Evolutionary conservation across 768 basidiomycete species (phyloP).

Genomic region (Cystofilobasidium ferigula): DNA sequence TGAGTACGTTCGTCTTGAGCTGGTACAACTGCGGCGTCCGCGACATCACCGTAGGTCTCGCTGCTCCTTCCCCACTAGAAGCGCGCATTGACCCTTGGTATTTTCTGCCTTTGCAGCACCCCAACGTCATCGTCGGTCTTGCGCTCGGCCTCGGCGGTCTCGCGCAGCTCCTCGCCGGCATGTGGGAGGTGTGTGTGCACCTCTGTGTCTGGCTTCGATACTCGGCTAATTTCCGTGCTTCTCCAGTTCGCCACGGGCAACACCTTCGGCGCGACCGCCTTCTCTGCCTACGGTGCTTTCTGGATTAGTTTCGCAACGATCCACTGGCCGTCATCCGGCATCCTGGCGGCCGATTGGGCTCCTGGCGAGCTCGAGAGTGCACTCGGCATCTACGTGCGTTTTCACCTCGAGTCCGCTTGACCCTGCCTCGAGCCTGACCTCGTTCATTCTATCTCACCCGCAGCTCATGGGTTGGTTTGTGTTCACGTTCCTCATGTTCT

Average conservation of each 20-base stretch:
- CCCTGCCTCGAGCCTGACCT: too few relatives aligned
- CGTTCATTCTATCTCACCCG: too few relatives aligned
- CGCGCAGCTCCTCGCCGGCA: slow-evolving; percentile 73
- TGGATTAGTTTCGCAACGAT: background rate
- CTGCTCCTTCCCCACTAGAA: background rate
- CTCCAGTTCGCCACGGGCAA: slow-evolving; percentile 41
- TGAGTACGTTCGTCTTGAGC: slow-evolving; percentile 68
- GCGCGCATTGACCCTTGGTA: background rate
- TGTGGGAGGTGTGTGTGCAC: slow-evolving; percentile 51
- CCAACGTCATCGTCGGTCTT: slow-evolving; percentile 76
- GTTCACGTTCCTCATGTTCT: background rate
- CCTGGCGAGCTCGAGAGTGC: background rate
- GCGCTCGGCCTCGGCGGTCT: slow-evolving; percentile 74
- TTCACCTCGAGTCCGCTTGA: too few relatives aligned
- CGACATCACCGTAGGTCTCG: slow-evolving; percentile 37
- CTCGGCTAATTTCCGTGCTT: background rate
- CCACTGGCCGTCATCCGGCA: background rate
- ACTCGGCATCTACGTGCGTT: background rate
- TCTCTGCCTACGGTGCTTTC: background rate
- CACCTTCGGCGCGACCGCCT: slow-evolving; percentile 49
- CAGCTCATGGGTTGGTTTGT: too few relatives aligned
- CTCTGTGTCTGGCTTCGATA: background rate
- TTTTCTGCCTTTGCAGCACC: slow-evolving; percentile 28
- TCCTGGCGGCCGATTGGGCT: background rate
- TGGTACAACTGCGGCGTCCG: slow-evolving; percentile 58